Evolutionary conservation across 257 asterid species (phyloP), one percentile per base, ranked within the genome.

Genomic region (Rubia yunnanensis): DNA sequence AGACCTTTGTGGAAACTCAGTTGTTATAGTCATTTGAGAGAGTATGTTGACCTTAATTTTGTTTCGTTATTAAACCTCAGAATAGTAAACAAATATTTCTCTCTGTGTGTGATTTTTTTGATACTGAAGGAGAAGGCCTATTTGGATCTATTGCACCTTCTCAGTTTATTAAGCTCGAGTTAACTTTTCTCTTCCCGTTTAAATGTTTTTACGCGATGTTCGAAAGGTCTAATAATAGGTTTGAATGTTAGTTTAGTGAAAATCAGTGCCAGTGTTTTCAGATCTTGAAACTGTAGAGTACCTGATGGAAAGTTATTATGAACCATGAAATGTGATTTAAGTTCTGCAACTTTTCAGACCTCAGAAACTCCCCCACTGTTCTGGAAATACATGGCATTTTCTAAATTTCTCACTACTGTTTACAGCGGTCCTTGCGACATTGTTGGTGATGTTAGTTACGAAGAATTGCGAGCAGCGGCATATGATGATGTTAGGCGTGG

Each of bases 381-480:
- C 22, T 27, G 10, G 23, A 24, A 41, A 39, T 39, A 10, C 22
- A 7, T 63, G 38, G 18, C 17, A 32, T 7, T 32, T 3, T 60
- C 20, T 60, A n/a, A 34, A 32, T 32, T 55, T 55, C 22, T 38
- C 23, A 38, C 20, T 15, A 30, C 20, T 32, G 28, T 52, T 67
- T 35, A 26, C 90, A 89, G 99, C n/a, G 88, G 92, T 68, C 92
- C 96, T 36, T 92, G 99, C 76, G 99, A 94, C 74, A 72, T 86
- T 69, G 74, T 64, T 31, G 97, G 99, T 62, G 99, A 94, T 78
- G 70, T 81, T 77, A 89, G 96, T 78, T 86, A 60, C 27, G 99
- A 94, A 72, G 97, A 94, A 81, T 70, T 94, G 86, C 94, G 95
- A 68, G 86, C 87, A 65, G 74, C 76, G 41, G 97, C 99, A 76